A percentile compares a stretch with the other conserved stretches of the same genome.
These are phyloP conservation scores for Cystobasidiopsis lactophilus DNA, from an alignment of 768 basidiomycete genomes.

Conservation along the genomic window DNA sequence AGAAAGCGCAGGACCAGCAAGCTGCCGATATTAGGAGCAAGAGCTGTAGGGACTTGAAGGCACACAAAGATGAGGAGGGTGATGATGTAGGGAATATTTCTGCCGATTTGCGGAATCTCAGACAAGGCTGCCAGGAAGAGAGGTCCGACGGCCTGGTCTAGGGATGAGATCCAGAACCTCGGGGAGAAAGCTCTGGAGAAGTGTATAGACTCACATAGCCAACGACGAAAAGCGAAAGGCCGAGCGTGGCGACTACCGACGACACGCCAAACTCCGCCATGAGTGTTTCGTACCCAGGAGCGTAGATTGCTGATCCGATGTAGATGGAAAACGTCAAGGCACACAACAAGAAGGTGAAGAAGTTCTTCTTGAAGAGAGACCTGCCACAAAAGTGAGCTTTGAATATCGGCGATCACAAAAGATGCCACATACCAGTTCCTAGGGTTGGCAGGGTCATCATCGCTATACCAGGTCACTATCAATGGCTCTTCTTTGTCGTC, in stretches of 20 bases:
- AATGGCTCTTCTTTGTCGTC: slow-evolving; percentile 5
- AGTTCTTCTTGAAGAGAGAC: slow-evolving; percentile 5
- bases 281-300: slow-evolving; percentile 7
- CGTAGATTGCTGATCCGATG: slow-evolving; percentile 15
- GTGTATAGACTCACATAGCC: neutral
- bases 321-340: slow-evolving; percentile 15
- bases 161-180: no score
- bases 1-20: slow-evolving; percentile 23
- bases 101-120: slow-evolving; percentile 25
- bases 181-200: neutral
- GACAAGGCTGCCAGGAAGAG: slow-evolving; percentile 18
- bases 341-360: slow-evolving; percentile 5
- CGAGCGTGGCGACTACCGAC: slow-evolving; percentile 18
- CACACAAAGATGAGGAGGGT: slow-evolving; percentile 24
- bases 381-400: neutral
- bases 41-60: slow-evolving; percentile 22
- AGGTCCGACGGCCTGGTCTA: neutral
- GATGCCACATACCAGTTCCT: neutral
- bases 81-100: slow-evolving; percentile 24
- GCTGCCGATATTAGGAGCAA: slow-evolving; percentile 22
- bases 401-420: neutral
- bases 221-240: slow-evolving; percentile 24
- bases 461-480: slow-evolving; percentile 12
- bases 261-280: slow-evolving; percentile 6
- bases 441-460: slow-evolving; percentile 11